A percentile compares a stretch with the other conserved stretches of the same genome.
phyloP scores from a whole-genome alignment of 495 filamentous ascomycete genomes.

The Schizothecium vesticola region DNA sequence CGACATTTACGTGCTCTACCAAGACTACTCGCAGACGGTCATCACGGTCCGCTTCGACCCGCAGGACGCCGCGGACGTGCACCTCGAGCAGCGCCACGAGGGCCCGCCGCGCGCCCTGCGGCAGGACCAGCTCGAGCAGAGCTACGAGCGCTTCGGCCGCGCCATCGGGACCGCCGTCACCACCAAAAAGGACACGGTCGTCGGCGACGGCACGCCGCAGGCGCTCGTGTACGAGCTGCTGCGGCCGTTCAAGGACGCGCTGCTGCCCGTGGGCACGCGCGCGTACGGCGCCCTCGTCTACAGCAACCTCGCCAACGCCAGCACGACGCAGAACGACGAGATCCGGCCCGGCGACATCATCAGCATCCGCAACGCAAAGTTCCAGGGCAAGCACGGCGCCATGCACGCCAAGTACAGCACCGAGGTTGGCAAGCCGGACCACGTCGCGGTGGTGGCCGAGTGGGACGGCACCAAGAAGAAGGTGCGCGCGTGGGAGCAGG shows the following conservation, averaged over 20 bases:
- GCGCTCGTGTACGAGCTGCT: conserved; percentile 75
- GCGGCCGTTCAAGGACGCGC: conserved; percentile 61
- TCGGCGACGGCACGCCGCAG: conserved; percentile 77
- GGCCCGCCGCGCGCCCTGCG: conserved; percentile 72
- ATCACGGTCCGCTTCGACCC: conserved; percentile 76
- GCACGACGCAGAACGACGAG: conserved; percentile 82
- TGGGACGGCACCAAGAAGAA: conserved; percentile 99
- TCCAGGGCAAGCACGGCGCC: conserved; percentile 90
- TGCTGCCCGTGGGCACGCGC: conserved; percentile 76
- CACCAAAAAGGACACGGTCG: conserved; percentile 66
- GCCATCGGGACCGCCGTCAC: conserved; percentile 64
- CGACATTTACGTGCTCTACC: conserved; percentile 78
- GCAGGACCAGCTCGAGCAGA: conserved; percentile 90
- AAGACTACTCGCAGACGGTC: conserved; percentile 93
- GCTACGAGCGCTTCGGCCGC: conserved; percentile 69
- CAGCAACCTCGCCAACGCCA: conserved; percentile 88
- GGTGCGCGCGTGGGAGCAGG: conserved; percentile 92
- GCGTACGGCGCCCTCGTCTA: conserved; percentile 91
- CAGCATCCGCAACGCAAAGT: conserved; percentile 87
- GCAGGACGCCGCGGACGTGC: conserved; percentile 62
- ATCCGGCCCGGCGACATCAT: conserved; percentile 93
- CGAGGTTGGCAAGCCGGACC: conserved; percentile 88
- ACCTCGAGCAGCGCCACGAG: conserved; percentile 83
- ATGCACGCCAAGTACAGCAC: conserved; percentile 90
- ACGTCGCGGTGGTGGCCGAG: conserved; percentile 93